Conservation (phyloP, 441 rosid species). For the Manihot esculenta region DNA sequence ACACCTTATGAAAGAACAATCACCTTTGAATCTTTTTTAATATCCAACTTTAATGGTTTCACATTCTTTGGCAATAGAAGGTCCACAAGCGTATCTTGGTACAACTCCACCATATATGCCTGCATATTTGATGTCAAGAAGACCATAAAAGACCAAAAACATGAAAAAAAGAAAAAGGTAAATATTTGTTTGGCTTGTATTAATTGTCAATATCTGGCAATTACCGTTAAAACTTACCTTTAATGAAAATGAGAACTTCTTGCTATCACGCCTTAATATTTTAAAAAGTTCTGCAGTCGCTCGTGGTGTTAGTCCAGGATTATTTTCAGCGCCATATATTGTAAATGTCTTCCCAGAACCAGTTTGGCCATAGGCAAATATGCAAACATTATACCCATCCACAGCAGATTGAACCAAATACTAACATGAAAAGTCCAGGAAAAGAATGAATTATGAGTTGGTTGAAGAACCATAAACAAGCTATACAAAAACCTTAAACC, state of each 20-base stretch:
- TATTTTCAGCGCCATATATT: constrained; percentile 69
- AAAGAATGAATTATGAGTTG: neutral
- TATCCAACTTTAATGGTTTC: constrained; percentile 71
- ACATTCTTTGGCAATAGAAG: constrained; percentile 72
- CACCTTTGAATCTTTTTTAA: constrained; percentile 93
- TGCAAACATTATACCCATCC: constrained; percentile 94
- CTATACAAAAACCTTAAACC: neutral
- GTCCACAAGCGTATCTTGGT: constrained; percentile 91
- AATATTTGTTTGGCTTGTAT: no score
- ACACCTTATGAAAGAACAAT: constrained; percentile 1
- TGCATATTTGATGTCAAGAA: constrained; percentile 43
- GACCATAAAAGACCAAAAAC: no score
- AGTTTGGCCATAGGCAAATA: constrained; percentile 98
- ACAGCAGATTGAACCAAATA: constrained; percentile 93
- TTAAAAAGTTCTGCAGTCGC: constrained; percentile 82
- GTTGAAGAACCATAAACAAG: constrained; percentile 6
- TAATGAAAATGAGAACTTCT: constrained; percentile 74
- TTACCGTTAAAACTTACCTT: constrained; percentile 41
- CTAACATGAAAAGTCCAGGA: constrained; percentile 34
- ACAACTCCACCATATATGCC: constrained; percentile 96
- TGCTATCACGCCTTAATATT: constrained; percentile 68
- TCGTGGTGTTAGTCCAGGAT: constrained; percentile 85
- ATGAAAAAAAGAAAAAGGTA: neutral
- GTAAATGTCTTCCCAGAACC: constrained; percentile 98
- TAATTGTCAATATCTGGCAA: neutral